Evolutionary conservation across 805 yeast genomes (phyloP), one percentile per base, ranked within the genome.

Genomic region (Candida pini): DNA sequence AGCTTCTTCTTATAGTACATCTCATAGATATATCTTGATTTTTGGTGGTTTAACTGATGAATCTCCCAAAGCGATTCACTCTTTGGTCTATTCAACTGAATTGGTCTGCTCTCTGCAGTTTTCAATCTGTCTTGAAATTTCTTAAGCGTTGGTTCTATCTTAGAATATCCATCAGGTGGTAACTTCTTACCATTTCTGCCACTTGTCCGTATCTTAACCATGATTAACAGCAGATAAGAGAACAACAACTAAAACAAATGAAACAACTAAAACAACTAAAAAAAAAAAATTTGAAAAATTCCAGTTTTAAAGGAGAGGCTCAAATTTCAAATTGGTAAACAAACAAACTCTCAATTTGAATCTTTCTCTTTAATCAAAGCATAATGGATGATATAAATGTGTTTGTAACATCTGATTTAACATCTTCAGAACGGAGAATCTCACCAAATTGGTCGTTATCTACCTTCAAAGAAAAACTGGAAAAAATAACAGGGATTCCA

Each of bases 161-260:
- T 78, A 3, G 69, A 72, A 53, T 70, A 87, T 5, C 90, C 96
- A 3, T 69, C 77, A 1, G 96, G 96, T 0, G 89, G 79, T 22
- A 62, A 58, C 40, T 69, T 38, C 22, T 71, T 26, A 68, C 58
- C 38, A 53, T 58, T 34, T 64, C n/a, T n/a, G n/a, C n/a, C n/a
- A n/a, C n/a, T n/a, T n/a, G n/a, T n/a, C n/a, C n/a, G n/a, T n/a
- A n/a, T n/a, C n/a, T n/a, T n/a, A n/a, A n/a, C n/a, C n/a, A n/a
- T n/a, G n/a, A n/a, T n/a, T n/a, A n/a, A n/a, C n/a, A n/a, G n/a
- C n/a, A n/a, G n/a, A n/a, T n/a, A n/a, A n/a, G n/a, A n/a, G n/a
- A n/a, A n/a, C n/a, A n/a, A n/a, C n/a, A n/a, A n/a, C n/a, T n/a
- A n/a, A n/a, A n/a, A n/a, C n/a, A n/a, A n/a, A n/a, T n/a, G n/a